Conservation (phyloP, 768 basidiomycete species). For the Russula compacta region DNA sequence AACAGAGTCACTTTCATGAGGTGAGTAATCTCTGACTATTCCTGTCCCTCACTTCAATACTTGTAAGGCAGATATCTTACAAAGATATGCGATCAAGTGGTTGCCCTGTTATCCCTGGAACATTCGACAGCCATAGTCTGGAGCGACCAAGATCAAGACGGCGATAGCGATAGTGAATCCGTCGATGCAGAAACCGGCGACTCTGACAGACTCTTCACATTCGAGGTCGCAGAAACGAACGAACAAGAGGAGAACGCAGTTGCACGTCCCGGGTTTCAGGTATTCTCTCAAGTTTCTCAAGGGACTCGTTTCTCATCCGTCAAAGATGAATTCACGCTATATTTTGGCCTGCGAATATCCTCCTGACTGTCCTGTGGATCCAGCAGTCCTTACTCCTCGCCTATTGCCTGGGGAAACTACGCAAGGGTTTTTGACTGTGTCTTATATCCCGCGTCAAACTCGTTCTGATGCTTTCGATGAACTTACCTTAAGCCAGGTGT, state of each 20-base stretch:
- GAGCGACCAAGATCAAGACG: conserved; percentile 26
- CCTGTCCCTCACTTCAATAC: background rate
- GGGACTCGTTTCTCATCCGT: background rate
- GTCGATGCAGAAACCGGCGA: conserved; percentile 34
- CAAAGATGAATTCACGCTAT: background rate
- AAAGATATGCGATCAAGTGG: conserved; percentile 43
- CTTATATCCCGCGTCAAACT: background rate
- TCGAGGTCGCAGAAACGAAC: conserved; percentile 44
- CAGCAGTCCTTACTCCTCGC: background rate
- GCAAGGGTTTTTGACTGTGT: conserved; percentile 14
- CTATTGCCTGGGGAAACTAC: conserved; percentile 16
- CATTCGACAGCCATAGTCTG: conserved; percentile 40
- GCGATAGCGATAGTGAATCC: conserved; percentile 16
- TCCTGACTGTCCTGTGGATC: background rate
- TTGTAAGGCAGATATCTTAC: background rate
- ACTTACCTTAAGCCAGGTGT: background rate
- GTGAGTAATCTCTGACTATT: conserved; percentile 25
- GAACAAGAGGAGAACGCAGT: conserved; percentile 47
- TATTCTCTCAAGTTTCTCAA: conserved; percentile 18
- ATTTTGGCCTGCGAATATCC: background rate
- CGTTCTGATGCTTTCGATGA: background rate
- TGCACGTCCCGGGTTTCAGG: conserved; percentile 39
- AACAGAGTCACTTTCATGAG: conserved; percentile 58
- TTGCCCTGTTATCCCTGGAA: conserved; percentile 41
- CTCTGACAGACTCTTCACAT: conserved; percentile 43